Evolutionary conservation across 2,329 filamentous ascomycete genomes (phyloP).

Genomic region (Fusarium tricinctum): DNA sequence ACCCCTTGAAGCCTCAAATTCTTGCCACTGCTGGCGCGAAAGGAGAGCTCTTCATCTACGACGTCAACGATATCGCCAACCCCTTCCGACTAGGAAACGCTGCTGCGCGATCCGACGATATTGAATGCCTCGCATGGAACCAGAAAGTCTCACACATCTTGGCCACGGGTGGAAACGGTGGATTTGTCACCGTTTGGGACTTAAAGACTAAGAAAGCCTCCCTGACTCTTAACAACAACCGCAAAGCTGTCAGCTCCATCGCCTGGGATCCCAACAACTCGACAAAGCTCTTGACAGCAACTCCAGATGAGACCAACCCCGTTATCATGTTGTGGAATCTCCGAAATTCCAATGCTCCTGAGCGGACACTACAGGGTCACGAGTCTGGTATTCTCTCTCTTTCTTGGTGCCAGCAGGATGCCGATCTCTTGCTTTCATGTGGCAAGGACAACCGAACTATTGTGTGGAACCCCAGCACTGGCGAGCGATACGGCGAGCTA

Average conservation of each 20-base stretch:
- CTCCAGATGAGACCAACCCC: constrained; percentile 88
- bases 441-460: constrained; percentile 97
- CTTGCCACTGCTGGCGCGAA: constrained; percentile 93
- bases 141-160: constrained; percentile 97
- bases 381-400: constrained; percentile 93
- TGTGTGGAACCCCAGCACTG: constrained; percentile 95
- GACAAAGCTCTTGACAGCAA: constrained; percentile 93
- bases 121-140: constrained; percentile 98
- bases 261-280: constrained; percentile 97
- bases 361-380: constrained; percentile 89
- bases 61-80: constrained; percentile 89
- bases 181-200: constrained; percentile 98
- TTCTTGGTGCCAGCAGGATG: constrained; percentile 95
- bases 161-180: constrained; percentile 91
- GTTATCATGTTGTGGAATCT: constrained; percentile 95
- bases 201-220: constrained; percentile 98
- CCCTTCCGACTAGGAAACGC: constrained; percentile 91
- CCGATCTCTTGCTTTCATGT: constrained; percentile 88
- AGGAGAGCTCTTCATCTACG: constrained; percentile 96
- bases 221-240: constrained; percentile 92
- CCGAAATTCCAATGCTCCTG: constrained; percentile 94
- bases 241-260: constrained; percentile 94
- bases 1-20: constrained; percentile 90
- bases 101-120: constrained; percentile 91
- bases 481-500: constrained; percentile 89